Evolutionary conservation across 768 basidiomycete species (phyloP), one percentile per base, ranked within the genome.

Genomic region (Nidularia sp.): DNA sequence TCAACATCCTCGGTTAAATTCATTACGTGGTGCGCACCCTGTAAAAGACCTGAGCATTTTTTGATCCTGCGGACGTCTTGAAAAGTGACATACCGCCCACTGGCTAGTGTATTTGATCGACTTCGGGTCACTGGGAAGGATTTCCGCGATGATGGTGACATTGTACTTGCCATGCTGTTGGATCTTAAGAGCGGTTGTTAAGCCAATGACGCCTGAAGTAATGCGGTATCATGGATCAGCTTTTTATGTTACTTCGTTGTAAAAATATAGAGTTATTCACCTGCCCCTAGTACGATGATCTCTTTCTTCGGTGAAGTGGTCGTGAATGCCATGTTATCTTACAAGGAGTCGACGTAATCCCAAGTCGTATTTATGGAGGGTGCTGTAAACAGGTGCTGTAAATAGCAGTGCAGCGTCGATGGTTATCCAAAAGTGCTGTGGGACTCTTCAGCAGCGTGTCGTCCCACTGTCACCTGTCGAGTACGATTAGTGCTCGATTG

Each of bases 1-100:
- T 70, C 69, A 2, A 64, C 67, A 53, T 85, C 80, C 9, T 74
- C 71, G 7, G 70, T 72, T 2, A 78, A 77, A 12, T 75, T 75
- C 45, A 80, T 83, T 45, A 91, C 81, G 73, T 90, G 86, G 55
- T 92, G 88, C 6, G 88, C 91, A 34, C 90, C 90, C 90, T 93
- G 47, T 33, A 48, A n/a, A 52, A 31, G 31, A 46, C 6, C 10
- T 39, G 34, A 6, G 32, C 7, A 9, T n/a, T 29, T 32, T 10
- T 10, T 22, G 34, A 46, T 36, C 31, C 32, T 18, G 31, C 36
- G 35, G 31, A 36, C 29, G 42, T 42, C 22, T 32, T 34, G 41
- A 18, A 34, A 41, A 46, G 10, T 10, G 39, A 72, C 85, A 56
- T 56, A 89, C 90, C 35, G 90, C 90, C 90, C 90, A 92, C 34